A percentile compares a stretch with the other conserved stretches of the same genome.
phyloP scores from a whole-genome alignment of 192 early-diverging fungal species.

The Dimargaris xerosporica region DNA sequence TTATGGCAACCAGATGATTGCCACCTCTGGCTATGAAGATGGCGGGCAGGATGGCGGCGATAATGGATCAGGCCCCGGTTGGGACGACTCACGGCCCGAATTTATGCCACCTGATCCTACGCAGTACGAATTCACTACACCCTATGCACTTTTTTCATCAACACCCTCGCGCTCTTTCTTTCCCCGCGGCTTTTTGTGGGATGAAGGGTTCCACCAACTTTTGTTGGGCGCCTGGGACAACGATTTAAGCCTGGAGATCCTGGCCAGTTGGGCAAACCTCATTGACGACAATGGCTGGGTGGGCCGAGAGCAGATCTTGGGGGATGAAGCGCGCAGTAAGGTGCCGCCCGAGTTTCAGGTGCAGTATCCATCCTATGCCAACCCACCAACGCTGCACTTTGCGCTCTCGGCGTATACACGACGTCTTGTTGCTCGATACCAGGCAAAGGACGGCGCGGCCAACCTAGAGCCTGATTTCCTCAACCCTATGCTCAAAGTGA shows the following conservation, averaged over 20 bases:
- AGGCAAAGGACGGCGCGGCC: constrained; percentile 12
- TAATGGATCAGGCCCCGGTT: constrained; percentile 29
- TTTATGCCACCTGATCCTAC: not conserved
- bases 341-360: constrained; percentile 82
- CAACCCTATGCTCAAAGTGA: not conserved
- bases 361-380: constrained; percentile 83
- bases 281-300: constrained; percentile 83
- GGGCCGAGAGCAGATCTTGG: constrained; percentile 86
- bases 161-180: constrained; percentile 88
- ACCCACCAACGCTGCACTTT: constrained; percentile 76
- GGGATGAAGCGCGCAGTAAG: constrained; percentile 80
- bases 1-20: constrained; percentile 21
- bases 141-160: constrained; percentile 58
- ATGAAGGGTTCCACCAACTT: constrained; percentile 84
- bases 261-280: constrained; percentile 58
- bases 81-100: constrained; percentile 20
- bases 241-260: constrained; percentile 69
- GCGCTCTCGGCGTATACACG: constrained; percentile 51
- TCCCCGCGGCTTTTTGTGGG: constrained; percentile 92
- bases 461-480: constrained; percentile 12
- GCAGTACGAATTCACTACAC: constrained; percentile 39
- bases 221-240: constrained; percentile 77
- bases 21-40: constrained; percentile 4
- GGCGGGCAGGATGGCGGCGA: constrained; percentile 32
- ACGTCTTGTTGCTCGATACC: constrained; percentile 21